Evolutionary conservation across 2,329 filamentous ascomycete species (phyloP), one percentile per base, ranked within the genome.

Genomic region (Plenodomus lindquistii): DNA sequence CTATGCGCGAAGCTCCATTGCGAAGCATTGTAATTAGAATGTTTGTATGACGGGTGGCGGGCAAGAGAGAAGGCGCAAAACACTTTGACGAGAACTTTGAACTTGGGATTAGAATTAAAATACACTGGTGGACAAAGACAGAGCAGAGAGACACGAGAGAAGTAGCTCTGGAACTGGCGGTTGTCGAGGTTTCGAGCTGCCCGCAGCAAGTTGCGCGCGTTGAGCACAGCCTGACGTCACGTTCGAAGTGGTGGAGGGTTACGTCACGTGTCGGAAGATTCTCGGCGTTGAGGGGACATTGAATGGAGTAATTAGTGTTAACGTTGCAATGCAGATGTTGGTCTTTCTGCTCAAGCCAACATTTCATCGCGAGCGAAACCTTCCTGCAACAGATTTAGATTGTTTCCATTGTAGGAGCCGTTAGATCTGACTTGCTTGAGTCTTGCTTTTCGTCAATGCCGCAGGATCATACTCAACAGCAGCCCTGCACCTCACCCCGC

Each of bases 1-100:
- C 66, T 41, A 73, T 58, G 52, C 76, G 73, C 49, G 72, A 67
- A 48, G 74, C 75, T 66, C 69, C 70, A 46, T 71, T 72, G 58
- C 76, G 76, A 59, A 78, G 69, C 75, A 78, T 77, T 17, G 35
- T 37, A 16, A 37, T 18, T 37, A 16, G 13, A 20, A 13, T 20
- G 17, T 5, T 37, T 5, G 8, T 37, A 16, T 37, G 9, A 20
- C 27, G n/a, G 35, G 16, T 13, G 15, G 18, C 3, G 8, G 18
- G 18, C 10, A 37, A 6, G 17, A 15, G 27, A 31, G 11, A 13
- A 31, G 27, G 27, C 27, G 27, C 6, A 31, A 13, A 13, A 31
- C 27, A 31, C 27, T 31, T 8, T 4, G 4, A 8, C 27, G 27
- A 8, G 9, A 13, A 31, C 6, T 31, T 31, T 8, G 27, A 31